Conservation (phyloP, 1,139 yeast genomes). For the Saccharomyces hybrid region DNA sequence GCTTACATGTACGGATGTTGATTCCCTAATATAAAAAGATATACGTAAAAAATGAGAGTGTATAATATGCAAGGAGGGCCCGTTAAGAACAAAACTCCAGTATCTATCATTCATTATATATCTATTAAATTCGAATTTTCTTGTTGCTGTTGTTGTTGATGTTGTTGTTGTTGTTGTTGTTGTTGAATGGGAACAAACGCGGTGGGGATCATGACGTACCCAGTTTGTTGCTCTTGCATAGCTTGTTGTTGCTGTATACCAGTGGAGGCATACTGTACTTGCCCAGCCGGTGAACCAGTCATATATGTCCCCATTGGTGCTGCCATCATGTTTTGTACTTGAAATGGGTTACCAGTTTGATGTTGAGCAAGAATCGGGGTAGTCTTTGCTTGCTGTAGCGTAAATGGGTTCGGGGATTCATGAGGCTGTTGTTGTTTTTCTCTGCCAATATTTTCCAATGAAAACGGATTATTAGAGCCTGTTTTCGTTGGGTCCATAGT, state of each 20-base stretch:
- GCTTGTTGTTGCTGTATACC: slow-evolving; percentile 10
- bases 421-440: slow-evolving; percentile 4
- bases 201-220: neutral
- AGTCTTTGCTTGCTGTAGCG: slow-evolving; percentile 1
- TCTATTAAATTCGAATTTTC: slow-evolving; percentile 2
- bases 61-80: neutral
- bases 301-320: neutral
- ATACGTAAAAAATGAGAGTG: neutral
- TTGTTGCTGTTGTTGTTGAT: slow-evolving; percentile 2
- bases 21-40: neutral
- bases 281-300: neutral
- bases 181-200: neutral
- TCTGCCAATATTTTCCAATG: slow-evolving; percentile 9
- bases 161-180: slow-evolving; percentile 5
- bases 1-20: neutral
- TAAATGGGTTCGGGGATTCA: slow-evolving; percentile 2
- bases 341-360: neutral
- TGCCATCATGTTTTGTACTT: neutral
- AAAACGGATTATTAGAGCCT: slow-evolving; percentile 26
- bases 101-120: slow-evolving; percentile 6
- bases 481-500: slow-evolving; percentile 13
- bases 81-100: neutral
- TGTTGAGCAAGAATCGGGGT: neutral
- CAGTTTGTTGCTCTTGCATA: slow-evolving; percentile 6
- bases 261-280: slow-evolving; percentile 3